Base-by-base conservation (phyloP, 768 basidiomycete genomes). In the Trametes cubensis region DNA sequence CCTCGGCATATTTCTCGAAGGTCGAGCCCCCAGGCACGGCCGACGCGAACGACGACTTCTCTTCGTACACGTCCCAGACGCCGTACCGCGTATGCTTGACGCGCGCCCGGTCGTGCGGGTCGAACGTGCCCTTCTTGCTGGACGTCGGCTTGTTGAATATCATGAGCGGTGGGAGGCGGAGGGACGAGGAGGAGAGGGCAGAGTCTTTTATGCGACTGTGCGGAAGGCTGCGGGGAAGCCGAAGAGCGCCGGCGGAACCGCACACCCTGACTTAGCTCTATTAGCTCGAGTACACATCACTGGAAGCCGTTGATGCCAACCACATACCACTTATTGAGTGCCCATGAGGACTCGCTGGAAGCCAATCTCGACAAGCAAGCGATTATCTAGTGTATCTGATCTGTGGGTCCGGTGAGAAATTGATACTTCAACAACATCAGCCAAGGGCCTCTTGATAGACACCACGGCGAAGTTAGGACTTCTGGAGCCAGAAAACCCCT, bases 31-130 rank as follows among this genome's bases (percentile, higher is more conserved):
- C 26, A 73, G 71, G 39, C 63, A 71, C 66, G 38, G 76, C 18
- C 81, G 66, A 39, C 76, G 70, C 34, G 79, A 74, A 10, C 39
- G 58, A 49, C 30, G 52, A 45, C 38, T 47, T 23, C 51, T 60
- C 44, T 38, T 60, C 44, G 45, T 60, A 60, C 34, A 53, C 28
- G 59, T 60, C 59, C 59, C 59, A 60, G 17, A 60, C 48, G 6
- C 55, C 54, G 40, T 90, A 61, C 25, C 75, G 78, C 14, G 81
- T 83, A 64, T 89, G 87, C 58, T 83, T 83, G 64, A 91, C 81
- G 58, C 69, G 70, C 1, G 62, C 55, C 3, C 66, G 45, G 69
- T 81, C 78, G 2, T 74, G 60, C 21, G 79, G 77, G 63, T 82
- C 65, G 63, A 80, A 81, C 1, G 64, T 64, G 26, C 71, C 69